Evolutionary conservation across 2,329 filamentous ascomycete genomes (phyloP).

Genomic region (Neofusicoccum laricinum): DNA sequence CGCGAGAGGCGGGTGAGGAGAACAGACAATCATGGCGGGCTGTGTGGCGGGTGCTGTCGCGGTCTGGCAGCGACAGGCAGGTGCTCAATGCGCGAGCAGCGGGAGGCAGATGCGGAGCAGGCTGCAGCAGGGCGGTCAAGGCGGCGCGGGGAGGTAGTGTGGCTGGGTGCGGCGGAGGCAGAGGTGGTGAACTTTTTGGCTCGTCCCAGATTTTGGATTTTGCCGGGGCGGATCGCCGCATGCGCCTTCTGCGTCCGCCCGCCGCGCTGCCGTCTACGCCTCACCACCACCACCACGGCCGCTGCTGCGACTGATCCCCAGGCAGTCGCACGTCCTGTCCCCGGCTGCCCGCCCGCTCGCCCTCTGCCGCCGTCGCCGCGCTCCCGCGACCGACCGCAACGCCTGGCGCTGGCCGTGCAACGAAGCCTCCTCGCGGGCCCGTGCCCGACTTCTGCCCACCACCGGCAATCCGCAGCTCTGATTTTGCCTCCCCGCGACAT

Average conservation of each 20-base stretch:
- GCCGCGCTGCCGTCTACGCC: background rate
- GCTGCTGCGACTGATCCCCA: background rate
- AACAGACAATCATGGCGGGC: slow-evolving; percentile 14
- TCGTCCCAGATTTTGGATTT: background rate
- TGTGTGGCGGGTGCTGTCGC: background rate
- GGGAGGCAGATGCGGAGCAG: background rate
- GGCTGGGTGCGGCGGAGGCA: background rate
- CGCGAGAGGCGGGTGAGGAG: background rate
- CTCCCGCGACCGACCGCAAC: background rate
- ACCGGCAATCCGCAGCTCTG: slow-evolving; percentile 12
- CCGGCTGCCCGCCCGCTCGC: background rate
- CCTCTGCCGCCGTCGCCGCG: background rate
- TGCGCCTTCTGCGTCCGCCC: background rate
- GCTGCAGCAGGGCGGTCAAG: background rate
- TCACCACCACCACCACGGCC: background rate
- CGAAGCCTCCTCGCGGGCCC: background rate
- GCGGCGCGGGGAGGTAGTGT: background rate
- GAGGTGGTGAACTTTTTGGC: slow-evolving; percentile 14
- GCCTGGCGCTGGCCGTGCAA: background rate
- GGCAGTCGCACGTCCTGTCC: background rate
- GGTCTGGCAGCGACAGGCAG: background rate
- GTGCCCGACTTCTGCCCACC: slow-evolving; percentile 14
- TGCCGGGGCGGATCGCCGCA: slow-evolving; percentile 10
- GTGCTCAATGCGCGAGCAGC: background rate
- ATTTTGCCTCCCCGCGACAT: slow-evolving; percentile 14